Evolutionary conservation across 1,284 basidiomycete species (phyloP), one percentile per base, ranked within the genome.

Genomic region (Heterobasidion annosum): DNA sequence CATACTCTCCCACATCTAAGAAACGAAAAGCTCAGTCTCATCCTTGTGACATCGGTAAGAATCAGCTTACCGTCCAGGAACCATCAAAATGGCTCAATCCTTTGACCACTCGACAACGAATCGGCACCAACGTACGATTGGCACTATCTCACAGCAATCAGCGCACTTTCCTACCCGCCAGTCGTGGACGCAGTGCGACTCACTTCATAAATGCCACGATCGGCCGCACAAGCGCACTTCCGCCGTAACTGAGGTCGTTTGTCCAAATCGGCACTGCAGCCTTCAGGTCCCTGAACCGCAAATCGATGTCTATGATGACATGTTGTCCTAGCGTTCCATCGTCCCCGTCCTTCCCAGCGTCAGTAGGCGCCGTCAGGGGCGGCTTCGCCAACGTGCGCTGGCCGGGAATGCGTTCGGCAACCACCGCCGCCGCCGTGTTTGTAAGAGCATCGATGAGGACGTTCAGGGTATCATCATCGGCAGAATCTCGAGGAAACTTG

Each of bases 131-230:
- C 0, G 95, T 98, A 58, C 87, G 83, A 67, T 98, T 95, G 1
- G 89, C 88, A 67, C 92, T 94, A 43, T 8, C 58, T 5, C 34
- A 52, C 34, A 48, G 25, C 33, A 48, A 50, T 68, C 46, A 67
- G 59, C 47, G 54, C 25, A 25, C 25, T 25, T 5, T 25, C 25
- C 25, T 4, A 25, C 25, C 25, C 25, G 3, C 25, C 25, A 4
- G 25, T 5, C 25, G 25, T 25, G 25, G 3, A 25, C 45, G 32
- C 13, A 53, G 40, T 34, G 15, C 33, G 1, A 73, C 86, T 59
- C 62, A 93, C 91, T 97, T 97, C 83, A 99, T 97, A 67, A 99
- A 99, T 0, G 94, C 95, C 5, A 99, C 97, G 59, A 99, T 98
- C 3, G 97, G 96, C 56, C 97, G 73, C 45, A 98, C 90, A 34